Evolutionary conservation across 139 green algal genomes (phyloP).

Genomic region (Closterium sp.): DNA sequence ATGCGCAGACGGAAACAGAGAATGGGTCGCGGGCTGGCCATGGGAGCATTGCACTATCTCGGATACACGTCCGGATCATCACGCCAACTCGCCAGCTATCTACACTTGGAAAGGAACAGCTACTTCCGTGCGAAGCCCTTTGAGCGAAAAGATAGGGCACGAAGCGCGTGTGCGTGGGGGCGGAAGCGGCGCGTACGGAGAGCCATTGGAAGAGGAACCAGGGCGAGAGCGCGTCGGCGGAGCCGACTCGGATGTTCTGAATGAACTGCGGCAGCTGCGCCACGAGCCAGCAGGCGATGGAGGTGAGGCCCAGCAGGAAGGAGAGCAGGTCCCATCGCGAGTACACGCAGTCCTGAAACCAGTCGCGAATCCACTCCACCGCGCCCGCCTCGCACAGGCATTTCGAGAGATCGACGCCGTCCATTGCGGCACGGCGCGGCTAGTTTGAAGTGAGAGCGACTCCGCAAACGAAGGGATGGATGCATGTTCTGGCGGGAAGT

Average conservation of each 20-base stretch:
- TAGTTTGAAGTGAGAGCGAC: too few relatives aligned
- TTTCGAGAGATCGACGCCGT: not conserved
- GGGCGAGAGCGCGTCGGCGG: conserved; percentile 67
- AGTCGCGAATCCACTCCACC: conserved; percentile 16
- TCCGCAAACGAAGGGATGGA: too few relatives aligned
- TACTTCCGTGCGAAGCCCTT: too few relatives aligned
- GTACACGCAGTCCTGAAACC: conserved; percentile 33
- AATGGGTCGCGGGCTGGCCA: too few relatives aligned
- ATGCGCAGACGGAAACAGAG: not conserved
- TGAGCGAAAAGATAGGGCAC: too few relatives aligned
- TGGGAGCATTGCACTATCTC: too few relatives aligned
- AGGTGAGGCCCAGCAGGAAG: conserved; percentile 65
- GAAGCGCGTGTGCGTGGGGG: too few relatives aligned
- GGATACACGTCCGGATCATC: too few relatives aligned
- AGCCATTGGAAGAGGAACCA: conserved; percentile 79
- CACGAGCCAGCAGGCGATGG: conserved; percentile 66
- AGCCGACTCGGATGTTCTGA: conserved; percentile 70
- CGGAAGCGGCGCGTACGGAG: conserved; percentile 3
- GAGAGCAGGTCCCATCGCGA: conserved; percentile 47
- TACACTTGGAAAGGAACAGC: too few relatives aligned
- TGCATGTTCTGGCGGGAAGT: too few relatives aligned
- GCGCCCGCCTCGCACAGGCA: conserved; percentile 16
- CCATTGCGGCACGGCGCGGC: not conserved
- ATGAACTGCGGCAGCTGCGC: conserved; percentile 81
- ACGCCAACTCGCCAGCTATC: too few relatives aligned